A percentile compares a stretch with the other conserved stretches of the same genome.
phyloP scores from a whole-genome alignment of 2,329 filamentous ascomycete genomes.

The Xylaria multiplex region DNA sequence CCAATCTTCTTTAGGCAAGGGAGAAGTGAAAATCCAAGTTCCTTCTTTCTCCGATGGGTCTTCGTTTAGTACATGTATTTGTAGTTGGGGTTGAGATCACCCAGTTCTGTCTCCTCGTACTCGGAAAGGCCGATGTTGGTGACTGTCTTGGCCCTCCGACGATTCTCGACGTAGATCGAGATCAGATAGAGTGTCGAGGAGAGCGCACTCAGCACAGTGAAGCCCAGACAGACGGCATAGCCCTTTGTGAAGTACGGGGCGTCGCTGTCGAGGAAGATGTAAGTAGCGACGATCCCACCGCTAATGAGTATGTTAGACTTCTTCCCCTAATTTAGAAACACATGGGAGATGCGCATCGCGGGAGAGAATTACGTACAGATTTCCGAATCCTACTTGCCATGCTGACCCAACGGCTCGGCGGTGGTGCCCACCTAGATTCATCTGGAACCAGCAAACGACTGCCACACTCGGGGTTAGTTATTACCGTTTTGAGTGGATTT shows the following conservation, averaged over 20 bases:
- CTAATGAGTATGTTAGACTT: slow-evolving; percentile 26
- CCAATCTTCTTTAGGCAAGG: background rate
- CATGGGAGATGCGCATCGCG: background rate
- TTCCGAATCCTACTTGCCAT: slow-evolving; percentile 83
- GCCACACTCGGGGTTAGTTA: background rate
- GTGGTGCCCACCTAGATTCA: slow-evolving; percentile 80
- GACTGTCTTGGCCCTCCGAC: slow-evolving; percentile 59
- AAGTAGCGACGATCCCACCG: slow-evolving; percentile 81
- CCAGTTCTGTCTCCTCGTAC: slow-evolving; percentile 67
- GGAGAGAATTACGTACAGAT: slow-evolving; percentile 57
- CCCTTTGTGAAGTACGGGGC: slow-evolving; percentile 75
- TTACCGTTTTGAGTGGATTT: background rate
- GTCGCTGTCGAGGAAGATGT: slow-evolving; percentile 73
- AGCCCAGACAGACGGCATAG: slow-evolving; percentile 80
- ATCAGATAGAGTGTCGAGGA: slow-evolving; percentile 69
- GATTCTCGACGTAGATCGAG: slow-evolving; percentile 69
- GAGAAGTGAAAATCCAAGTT: background rate
- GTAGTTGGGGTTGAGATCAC: slow-evolving; percentile 66
- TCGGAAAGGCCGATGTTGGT: slow-evolving; percentile 65
- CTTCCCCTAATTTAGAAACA: background rate
- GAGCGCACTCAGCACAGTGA: slow-evolving; percentile 73
- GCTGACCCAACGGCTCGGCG: slow-evolving; percentile 75
- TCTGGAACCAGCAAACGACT: slow-evolving; percentile 82
- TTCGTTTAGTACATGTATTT: slow-evolving; percentile 60
- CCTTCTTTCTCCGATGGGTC: background rate